Evolutionary conservation across 805 yeast genomes (phyloP).

Genomic region (Candida krabiensis): DNA sequence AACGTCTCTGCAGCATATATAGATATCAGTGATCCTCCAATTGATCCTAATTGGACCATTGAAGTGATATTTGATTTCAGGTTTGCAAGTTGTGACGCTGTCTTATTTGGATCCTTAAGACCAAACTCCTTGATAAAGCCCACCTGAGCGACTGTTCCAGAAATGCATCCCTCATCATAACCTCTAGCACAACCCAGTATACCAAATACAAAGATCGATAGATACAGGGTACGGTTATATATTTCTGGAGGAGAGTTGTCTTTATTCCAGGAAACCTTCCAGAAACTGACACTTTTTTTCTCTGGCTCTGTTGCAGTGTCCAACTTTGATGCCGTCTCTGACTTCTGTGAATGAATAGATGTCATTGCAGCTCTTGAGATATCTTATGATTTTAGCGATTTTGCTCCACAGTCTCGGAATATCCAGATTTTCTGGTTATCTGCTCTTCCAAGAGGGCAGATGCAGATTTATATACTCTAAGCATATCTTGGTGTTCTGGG

Average conservation of each 20-base stretch:
- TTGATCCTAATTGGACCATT: constrained; percentile 54
- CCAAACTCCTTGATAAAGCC: constrained; percentile 46
- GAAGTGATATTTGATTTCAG: constrained; percentile 53
- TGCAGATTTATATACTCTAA: too few relatives aligned
- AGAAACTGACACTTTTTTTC: too few relatives aligned
- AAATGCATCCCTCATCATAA: constrained; percentile 53
- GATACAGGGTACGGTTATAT: constrained; percentile 45
- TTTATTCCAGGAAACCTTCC: constrained; percentile 8
- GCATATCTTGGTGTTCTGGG: too few relatives aligned
- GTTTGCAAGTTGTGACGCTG: constrained; percentile 40
- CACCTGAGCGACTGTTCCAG: constrained; percentile 45
- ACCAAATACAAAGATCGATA: constrained; percentile 42
- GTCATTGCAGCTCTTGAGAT: constrained; percentile 3
- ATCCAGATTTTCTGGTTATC: too few relatives aligned
- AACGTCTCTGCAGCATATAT: constrained; percentile 47
- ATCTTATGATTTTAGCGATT: too few relatives aligned
- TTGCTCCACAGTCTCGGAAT: too few relatives aligned
- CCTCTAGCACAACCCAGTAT: constrained; percentile 58
- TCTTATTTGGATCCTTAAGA: constrained; percentile 38
- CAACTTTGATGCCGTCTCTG: constrained; percentile 14
- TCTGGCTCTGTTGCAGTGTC: constrained; percentile 2
- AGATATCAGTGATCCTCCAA: constrained; percentile 53
- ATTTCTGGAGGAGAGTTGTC: constrained; percentile 34
- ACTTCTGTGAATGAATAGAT: constrained; percentile 8
- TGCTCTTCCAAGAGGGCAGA: too few relatives aligned